These are phyloP conservation scores for Nannochloris sp. DNA, from an alignment of 139 green algal species.

Conservation along the genomic window DNA sequence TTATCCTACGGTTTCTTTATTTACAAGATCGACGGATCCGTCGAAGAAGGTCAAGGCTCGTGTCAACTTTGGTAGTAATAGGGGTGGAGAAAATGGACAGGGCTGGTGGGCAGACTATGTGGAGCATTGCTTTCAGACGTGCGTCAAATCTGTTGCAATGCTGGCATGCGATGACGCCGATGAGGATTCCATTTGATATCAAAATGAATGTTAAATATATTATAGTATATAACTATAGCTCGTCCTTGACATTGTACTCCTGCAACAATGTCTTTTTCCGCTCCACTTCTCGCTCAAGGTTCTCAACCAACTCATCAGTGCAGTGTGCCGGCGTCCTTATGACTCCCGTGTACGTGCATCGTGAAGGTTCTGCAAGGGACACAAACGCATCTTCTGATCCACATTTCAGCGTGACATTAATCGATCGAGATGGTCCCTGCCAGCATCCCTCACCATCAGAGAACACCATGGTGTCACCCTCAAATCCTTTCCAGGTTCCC, in stretches of 20 bases:
- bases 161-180: neutral
- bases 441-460: conserved; percentile 55
- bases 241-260: conserved; percentile 7
- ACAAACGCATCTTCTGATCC: conserved; percentile 42
- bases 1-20: conserved; percentile 70
- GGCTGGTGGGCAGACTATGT: neutral
- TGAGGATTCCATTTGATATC: neutral
- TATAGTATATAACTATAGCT: conserved; percentile 8
- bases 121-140: neutral
- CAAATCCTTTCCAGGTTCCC: conserved; percentile 55
- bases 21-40: conserved; percentile 48
- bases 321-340: conserved; percentile 61
- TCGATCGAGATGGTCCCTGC: conserved; percentile 49
- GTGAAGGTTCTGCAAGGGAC: conserved; percentile 60
- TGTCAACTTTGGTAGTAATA: conserved; percentile 66
- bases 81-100: neutral
- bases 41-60: conserved; percentile 40
- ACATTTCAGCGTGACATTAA: conserved; percentile 46
- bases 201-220: conserved; percentile 1
- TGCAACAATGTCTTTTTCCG: conserved; percentile 21
- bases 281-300: conserved; percentile 15
- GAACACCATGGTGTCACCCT: conserved; percentile 39
- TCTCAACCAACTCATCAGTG: conserved; percentile 19
- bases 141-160: neutral
- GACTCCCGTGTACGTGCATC: conserved; percentile 61